These are phyloP conservation scores for Sutorius eximius DNA, from an alignment of 1,284 basidiomycete species.

Conservation along the genomic window DNA sequence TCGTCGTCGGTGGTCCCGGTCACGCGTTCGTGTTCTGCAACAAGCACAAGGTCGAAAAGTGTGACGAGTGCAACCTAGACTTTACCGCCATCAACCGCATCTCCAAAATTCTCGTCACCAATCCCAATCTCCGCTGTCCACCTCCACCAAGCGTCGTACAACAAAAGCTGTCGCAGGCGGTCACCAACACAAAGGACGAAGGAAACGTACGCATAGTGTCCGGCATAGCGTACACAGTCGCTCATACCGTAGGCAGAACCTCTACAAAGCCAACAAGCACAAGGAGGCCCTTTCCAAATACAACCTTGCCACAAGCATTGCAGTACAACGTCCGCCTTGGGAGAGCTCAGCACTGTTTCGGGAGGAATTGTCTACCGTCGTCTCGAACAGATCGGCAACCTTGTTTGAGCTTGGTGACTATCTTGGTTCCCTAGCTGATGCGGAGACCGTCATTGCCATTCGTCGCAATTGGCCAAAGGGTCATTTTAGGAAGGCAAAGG, in stretches of 20 bases:
- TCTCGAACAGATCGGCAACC: slow-evolving; percentile 92
- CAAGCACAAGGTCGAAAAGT: slow-evolving; percentile 67
- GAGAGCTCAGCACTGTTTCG: slow-evolving; percentile 80
- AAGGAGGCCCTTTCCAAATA: slow-evolving; percentile 82
- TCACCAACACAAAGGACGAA: slow-evolving; percentile 83
- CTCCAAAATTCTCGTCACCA: slow-evolving; percentile 64
- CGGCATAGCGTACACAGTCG: slow-evolving; percentile 1
- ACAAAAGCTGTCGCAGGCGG: slow-evolving; percentile 70
- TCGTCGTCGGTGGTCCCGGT: slow-evolving; percentile 56
- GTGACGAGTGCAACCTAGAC: slow-evolving; percentile 69
- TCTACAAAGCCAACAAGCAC: slow-evolving; percentile 77
- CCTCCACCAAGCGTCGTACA: slow-evolving; percentile 79
- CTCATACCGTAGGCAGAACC: slow-evolving; percentile 45
- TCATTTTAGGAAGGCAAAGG: slow-evolving; percentile 90
- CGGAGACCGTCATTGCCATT: slow-evolving; percentile 84
- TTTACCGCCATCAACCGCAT: slow-evolving; percentile 72
- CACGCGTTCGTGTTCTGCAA: slow-evolving; percentile 56
- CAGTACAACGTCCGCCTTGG: slow-evolving; percentile 86
- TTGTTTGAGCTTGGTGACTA: slow-evolving; percentile 77
- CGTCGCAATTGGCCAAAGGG: slow-evolving; percentile 93
- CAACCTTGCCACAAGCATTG: slow-evolving; percentile 80
- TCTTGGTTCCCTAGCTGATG: slow-evolving; percentile 85
- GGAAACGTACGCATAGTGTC: slow-evolving; percentile 66
- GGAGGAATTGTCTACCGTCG: slow-evolving; percentile 85
- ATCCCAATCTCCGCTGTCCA: slow-evolving; percentile 75